Base-by-base conservation (phyloP, 2,329 filamentous ascomycete genomes). In the Ramularia endophylla region DNA sequence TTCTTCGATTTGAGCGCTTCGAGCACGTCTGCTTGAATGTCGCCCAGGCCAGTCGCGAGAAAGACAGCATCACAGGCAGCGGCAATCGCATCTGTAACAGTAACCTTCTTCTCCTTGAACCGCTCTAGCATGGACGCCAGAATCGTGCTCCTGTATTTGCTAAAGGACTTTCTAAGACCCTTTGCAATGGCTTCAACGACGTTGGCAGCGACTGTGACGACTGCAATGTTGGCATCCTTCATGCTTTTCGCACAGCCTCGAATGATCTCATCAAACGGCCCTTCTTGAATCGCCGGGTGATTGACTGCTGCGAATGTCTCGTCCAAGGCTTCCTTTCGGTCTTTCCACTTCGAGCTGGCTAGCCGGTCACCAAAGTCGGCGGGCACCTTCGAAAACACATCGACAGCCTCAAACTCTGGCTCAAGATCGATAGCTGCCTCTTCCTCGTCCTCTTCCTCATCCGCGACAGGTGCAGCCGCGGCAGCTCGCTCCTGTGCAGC, bases 201-300 rank as follows among this genome's bases (percentile, higher is more conserved):
- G 56, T 94, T 89, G 2, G 90, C 92, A 5, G 94, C 90, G 50
- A 92, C 83, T 2, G 85, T 92, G 15, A 95, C 92, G 36, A 97
- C 92, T 4, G 87, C 84, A 53, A 98, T 84, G 60, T 98, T 98
- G 55, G 94, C 92, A 55, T 98, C 94, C 65, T 98, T 98, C 92
- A 98, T 98, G 55, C 80, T 87, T 66, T 97, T 98, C 32, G 92
- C 90, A 40, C 97, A 74, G 3, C 80, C 83, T 46, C 86, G 78
- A 41, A 86, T 80, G 52, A 97, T 75, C 56, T 97, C 90, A 61
- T 83, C 79, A 59, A 88, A 97, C 40, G 87, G 83, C 5, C 80
- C 86, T 54, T 97, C 90, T 64, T 95, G 94, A 63, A 98, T 95
- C 47, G 83, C 78, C 11, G 90, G 88, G 29, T 94, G 83, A 55